phyloP scores from a whole-genome alignment of 192 early-diverging fungal genomes.

The Gaertneriomyces sp. region DNA sequence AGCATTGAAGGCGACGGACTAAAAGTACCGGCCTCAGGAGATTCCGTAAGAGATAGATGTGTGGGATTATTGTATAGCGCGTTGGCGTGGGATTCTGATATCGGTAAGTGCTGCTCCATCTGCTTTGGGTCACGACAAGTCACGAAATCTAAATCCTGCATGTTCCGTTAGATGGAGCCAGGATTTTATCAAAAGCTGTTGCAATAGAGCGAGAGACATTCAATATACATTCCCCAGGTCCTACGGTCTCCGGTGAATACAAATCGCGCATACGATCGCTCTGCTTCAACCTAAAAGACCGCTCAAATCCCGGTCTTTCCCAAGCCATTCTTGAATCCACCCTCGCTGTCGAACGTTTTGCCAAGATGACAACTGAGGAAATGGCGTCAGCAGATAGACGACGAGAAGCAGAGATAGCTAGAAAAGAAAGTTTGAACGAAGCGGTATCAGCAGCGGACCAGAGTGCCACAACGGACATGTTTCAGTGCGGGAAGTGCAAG shows the following conservation, averaged over 20 bases:
- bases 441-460: slow-evolving; percentile 70
- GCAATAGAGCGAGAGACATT: slow-evolving; percentile 8
- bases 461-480: slow-evolving; percentile 86
- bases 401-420: slow-evolving; percentile 64
- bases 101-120: slow-evolving; percentile 39
- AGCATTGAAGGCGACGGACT: slow-evolving; percentile 61
- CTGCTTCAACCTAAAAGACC: slow-evolving; percentile 64
- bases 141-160: neutral
- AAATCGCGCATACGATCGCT: slow-evolving; percentile 73
- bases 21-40: slow-evolving; percentile 50
- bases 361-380: slow-evolving; percentile 80
- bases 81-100: slow-evolving; percentile 53
- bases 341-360: slow-evolving; percentile 63
- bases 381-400: slow-evolving; percentile 89
- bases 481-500: slow-evolving; percentile 91
- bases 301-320: slow-evolving; percentile 73
- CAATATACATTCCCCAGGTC: neutral
- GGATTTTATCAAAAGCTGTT: slow-evolving; percentile 31
- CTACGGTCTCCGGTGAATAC: slow-evolving; percentile 43
- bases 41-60: slow-evolving; percentile 69
- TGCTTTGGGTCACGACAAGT: neutral
- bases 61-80: slow-evolving; percentile 80
- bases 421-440: slow-evolving; percentile 69
- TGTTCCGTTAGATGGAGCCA: slow-evolving; percentile 13
- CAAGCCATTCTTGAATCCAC: slow-evolving; percentile 64